A percentile compares a stretch with the other conserved stretches of the same genome.
Evolutionary conservation across 23 red algal genomes (phyloP).

Genomic region (Gracilaria gracilis): DNA sequence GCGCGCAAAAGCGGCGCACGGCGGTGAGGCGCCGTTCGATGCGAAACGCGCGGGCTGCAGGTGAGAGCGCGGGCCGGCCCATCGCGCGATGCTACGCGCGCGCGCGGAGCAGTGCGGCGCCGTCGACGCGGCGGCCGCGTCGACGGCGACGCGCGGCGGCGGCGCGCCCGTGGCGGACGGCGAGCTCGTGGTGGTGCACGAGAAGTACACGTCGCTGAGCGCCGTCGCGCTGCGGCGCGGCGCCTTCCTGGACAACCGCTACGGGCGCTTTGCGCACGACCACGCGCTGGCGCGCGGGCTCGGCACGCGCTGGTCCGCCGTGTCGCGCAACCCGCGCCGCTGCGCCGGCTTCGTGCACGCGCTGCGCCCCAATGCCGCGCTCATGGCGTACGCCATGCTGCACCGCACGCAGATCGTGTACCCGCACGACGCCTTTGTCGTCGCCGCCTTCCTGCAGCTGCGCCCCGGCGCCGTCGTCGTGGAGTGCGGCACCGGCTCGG

Average conservation of each 20-base stretch:
- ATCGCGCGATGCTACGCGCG: not conserved
- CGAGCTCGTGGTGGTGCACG: slow-evolving; percentile 72
- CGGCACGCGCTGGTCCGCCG: slow-evolving; percentile 66
- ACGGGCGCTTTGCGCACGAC: slow-evolving; percentile 69
- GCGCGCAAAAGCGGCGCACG: no score
- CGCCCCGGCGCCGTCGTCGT: slow-evolving; percentile 70
- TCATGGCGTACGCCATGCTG: slow-evolving; percentile 78
- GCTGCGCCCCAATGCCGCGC: slow-evolving; percentile 64
- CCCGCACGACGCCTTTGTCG: slow-evolving; percentile 81
- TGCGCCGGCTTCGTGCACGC: slow-evolving; percentile 83
- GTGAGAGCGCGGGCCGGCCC: not conserved
- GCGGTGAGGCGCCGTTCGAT: no score
- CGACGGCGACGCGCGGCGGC: not conserved
- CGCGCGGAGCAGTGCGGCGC: not conserved
- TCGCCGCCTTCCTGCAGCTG: slow-evolving; percentile 73
- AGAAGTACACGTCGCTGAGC: slow-evolving; percentile 48
- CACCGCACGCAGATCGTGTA: slow-evolving; percentile 99
- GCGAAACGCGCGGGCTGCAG: not conserved
- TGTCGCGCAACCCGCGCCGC: not conserved
- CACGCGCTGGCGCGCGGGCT: slow-evolving; percentile 45
- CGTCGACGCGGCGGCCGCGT: not conserved
- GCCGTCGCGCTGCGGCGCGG: slow-evolving; percentile 20
- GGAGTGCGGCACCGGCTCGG: slow-evolving; percentile 94
- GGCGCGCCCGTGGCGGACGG: slow-evolving; percentile 41
- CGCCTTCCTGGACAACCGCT: slow-evolving; percentile 75